Base-by-base conservation (phyloP, 1,284 basidiomycete species). In the Tausonia pullulans region DNA sequence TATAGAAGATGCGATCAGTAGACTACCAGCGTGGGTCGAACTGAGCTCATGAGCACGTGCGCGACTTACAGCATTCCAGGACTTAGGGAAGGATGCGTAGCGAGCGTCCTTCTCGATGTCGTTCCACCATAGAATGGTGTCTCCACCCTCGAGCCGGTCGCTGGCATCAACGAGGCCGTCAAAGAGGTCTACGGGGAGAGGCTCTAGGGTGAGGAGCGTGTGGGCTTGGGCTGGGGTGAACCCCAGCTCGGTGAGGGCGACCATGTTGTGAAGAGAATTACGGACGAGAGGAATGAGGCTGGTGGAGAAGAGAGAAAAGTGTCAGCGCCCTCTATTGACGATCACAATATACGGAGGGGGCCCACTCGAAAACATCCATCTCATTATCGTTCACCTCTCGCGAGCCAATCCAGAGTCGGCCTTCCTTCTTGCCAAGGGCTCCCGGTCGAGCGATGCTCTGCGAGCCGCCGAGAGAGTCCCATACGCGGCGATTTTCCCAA, bases 151-250 rank as follows among this genome's bases (percentile, higher is more conserved):
- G 5, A 73, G 71, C n/a, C 88, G 79, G 73, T 97, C 93, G 67
- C 88, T 90, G 2, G 90, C 87, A 74, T 96, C 93, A 61, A 93
- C 87, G 9, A 94, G 70, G 0, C 85, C 87, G 65, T 91, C 89
- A 46, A 88, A 72, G 4, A 82, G 79, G 61, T 81, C 83, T 2
- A 76, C 72, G 73, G 2, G 79, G 79, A 60, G 88, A 79, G 5
- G 78, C 75, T 0, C 81, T 77, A 71, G 88, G 0, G 86, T 82
- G 39, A 98, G 76, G 60, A 96, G 74, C 6, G 86, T 81, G 27
- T 90, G 77, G 0, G 87, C 87, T 70, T 92, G 82, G 1, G 73
- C 71, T 0, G 84, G 78, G 0, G 80, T 79, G 9, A 95, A 76
- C 0, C 86, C 87, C 4, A 87, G 74, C 0, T 78, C 75, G 3